These are phyloP conservation scores for Pseudogymnoascus sp. DNA, from an alignment of 2,329 filamentous ascomycete genomes.

Conservation along the genomic window DNA sequence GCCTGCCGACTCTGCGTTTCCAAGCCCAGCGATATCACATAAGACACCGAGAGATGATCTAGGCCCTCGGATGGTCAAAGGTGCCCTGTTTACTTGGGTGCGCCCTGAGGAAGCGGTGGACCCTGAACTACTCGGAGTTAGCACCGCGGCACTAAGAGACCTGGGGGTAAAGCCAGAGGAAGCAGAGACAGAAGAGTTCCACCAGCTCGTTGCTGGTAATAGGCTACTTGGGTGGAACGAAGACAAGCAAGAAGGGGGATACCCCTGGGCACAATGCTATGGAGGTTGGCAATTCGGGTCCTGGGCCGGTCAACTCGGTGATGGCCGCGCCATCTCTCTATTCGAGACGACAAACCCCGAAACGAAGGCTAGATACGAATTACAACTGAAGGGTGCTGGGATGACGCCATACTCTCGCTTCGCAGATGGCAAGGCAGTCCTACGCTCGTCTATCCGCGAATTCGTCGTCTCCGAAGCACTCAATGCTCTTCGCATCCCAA, in stretches of 20 bases:
- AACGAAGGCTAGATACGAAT: constrained; percentile 71
- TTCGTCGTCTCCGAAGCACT: constrained; percentile 88
- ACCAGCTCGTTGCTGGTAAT: constrained; percentile 73
- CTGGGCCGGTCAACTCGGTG: constrained; percentile 94
- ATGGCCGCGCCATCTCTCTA: constrained; percentile 87
- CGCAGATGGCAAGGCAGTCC: constrained; percentile 88
- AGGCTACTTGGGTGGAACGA: constrained; percentile 74
- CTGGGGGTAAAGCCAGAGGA: constrained; percentile 69
- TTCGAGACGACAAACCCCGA: constrained; percentile 78
- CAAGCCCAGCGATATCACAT: constrained; percentile 77
- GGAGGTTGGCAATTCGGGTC: constrained; percentile 75
- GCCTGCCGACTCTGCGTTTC: constrained; percentile 70
- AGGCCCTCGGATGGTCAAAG: constrained; percentile 73
- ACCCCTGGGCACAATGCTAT: constrained; percentile 98
- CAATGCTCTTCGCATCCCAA: constrained; percentile 77
- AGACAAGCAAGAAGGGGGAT: constrained; percentile 61
- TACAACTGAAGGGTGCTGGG: constrained; percentile 92
- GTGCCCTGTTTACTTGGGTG: constrained; percentile 85
- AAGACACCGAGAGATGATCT: constrained; percentile 71
- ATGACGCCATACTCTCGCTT: constrained; percentile 93
- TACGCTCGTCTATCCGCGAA: constrained; percentile 88
- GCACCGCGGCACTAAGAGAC: constrained; percentile 69
- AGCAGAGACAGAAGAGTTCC: constrained; percentile 66
- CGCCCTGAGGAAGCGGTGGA: constrained; percentile 67
- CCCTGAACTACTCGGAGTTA: constrained; percentile 76